Conservation (phyloP, 192 early-diverging fungal genomes). For the Helicostylum pulchrum region DNA sequence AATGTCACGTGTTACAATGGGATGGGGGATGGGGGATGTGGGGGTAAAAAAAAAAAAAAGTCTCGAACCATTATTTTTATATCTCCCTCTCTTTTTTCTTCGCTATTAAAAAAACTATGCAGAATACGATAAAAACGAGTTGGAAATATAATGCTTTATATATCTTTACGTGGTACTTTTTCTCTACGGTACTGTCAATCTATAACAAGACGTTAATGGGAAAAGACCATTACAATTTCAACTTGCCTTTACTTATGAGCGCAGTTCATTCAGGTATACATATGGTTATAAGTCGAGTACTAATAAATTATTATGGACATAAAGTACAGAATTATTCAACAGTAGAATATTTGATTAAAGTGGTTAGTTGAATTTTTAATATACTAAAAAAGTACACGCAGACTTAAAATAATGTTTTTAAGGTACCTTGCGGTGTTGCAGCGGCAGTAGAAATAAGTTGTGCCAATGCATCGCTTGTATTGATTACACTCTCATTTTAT, state of each 20-base stretch:
- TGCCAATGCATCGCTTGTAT: conserved; percentile 74
- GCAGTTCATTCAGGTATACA: conserved; percentile 71
- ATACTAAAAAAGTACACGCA: too few relatives aligned
- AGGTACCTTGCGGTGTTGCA: conserved; percentile 56
- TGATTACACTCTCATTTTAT: conserved; percentile 82
- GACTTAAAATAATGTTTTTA: too few relatives aligned
- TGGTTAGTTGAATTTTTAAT: conserved; percentile 14
- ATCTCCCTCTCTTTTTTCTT: too few relatives aligned
- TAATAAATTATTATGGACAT: conserved; percentile 45
- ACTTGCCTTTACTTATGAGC: conserved; percentile 74
- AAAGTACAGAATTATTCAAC: background rate
- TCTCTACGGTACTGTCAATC: conserved; percentile 69
- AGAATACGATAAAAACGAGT: too few relatives aligned
- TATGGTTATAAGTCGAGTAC: conserved; percentile 52
- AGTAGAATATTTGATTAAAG: conserved; percentile 33
- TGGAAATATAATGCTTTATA: conserved; percentile 19
- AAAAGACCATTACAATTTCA: conserved; percentile 65
- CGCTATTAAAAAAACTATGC: too few relatives aligned
- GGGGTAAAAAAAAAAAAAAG: too few relatives aligned
- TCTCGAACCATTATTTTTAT: too few relatives aligned
- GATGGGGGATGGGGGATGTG: too few relatives aligned
- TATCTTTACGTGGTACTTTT: conserved; percentile 68
- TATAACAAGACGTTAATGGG: conserved; percentile 88
- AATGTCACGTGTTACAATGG: too few relatives aligned
- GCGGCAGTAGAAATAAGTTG: conserved; percentile 83